Evolutionary conservation across 2,329 filamentous ascomycete species (phyloP), one percentile per base, ranked within the genome.

Genomic region (Rugonectria rugulosa): DNA sequence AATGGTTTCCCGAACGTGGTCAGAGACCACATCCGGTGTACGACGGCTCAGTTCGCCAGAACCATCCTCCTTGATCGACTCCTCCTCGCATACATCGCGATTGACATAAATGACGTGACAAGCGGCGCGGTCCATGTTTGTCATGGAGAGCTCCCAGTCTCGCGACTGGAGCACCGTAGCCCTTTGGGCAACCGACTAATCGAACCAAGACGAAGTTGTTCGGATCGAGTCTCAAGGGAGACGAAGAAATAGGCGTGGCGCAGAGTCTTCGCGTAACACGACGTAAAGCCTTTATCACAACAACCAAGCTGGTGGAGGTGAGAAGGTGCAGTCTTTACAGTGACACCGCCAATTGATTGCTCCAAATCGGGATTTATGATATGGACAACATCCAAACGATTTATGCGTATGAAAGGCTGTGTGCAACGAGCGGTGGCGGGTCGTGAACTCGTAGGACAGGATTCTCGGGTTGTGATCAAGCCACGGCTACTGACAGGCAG

Each of bases 51-150:
- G 36, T 17, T 41, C 36, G 21, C 26, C 34, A n/a, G 58, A 49
- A 20, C 49, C 52, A 45, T 57, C 56, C 60, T 60, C 53, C 63
- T 63, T 69, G 34, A 83, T 70, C 45, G 77, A 68, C 53, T 79
- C 75, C 64, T 83, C 77, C 57, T 78, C 71, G 63, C 73, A 74
- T 59, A 83, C 78, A 57, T 77, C 74, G 66, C 81, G 81, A 73
- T 85, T 81, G 65, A 86, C 82, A 63, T 86, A 87, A 59, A 87
- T 81, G 62, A 86, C 78, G 70, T 85, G 81, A 70, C 82, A 85
- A 56, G 76, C 74, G 67, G 80, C 77, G 69, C 76, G 77, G 71
- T 86, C 83, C 83, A 86, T 86, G 70, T 73, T 79, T 76, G 75
- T 74, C 75, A 77, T 73, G 70, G 75, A 73, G 76, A 79, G 80